Evolutionary conservation across 306 rosid species (phyloP), one percentile per base, ranked within the genome.

Genomic region (Fragaria iinumae): DNA sequence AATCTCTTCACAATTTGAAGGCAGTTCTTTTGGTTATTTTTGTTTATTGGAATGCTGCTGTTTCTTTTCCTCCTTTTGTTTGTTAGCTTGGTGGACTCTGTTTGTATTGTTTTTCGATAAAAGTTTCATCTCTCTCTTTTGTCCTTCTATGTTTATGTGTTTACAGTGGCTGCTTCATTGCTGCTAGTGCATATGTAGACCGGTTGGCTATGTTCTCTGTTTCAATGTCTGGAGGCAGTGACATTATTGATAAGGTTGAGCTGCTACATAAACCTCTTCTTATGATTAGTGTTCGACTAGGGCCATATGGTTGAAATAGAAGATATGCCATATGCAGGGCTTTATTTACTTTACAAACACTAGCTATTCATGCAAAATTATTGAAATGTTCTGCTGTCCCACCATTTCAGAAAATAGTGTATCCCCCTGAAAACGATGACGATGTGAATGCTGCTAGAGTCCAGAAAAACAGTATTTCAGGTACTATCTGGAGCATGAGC

Each of bases 401-500:
- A 55, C 71, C 69, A 71, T 68, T 86, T 47, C 85, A 94, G 98
- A 90, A 81, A 87, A 82, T 92, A 80, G 71, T 80, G 71, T 92
- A 88, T 83, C 90, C 98, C 75, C 79, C 84, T 43, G 97, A 93
- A 72, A 81, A 82, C 73, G 96, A 89, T 86, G 90, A 82, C 56
- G 80, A 86, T 75, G 39, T 80, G 52, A 80, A 69, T 77, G 59
- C 71, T 76, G 59, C 90, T 76, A 80, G 88, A 90, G 48, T 75
- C 59, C 87, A 80, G 62, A 80, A 85, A 83, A 81, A 80, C 77
- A 83, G 68, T 73, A 84, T 90, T 69, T 47, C 72, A 27, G 96
- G 98, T 80, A 89, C 96, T 47, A 89, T 94, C 82, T 94, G 98
- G 98, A 87, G 97, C 83, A 90, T 90, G 96, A 89, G 95, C 91